Base-by-base conservation (phyloP, 2,329 filamentous ascomycete species). In the Penicillium sp. region DNA sequence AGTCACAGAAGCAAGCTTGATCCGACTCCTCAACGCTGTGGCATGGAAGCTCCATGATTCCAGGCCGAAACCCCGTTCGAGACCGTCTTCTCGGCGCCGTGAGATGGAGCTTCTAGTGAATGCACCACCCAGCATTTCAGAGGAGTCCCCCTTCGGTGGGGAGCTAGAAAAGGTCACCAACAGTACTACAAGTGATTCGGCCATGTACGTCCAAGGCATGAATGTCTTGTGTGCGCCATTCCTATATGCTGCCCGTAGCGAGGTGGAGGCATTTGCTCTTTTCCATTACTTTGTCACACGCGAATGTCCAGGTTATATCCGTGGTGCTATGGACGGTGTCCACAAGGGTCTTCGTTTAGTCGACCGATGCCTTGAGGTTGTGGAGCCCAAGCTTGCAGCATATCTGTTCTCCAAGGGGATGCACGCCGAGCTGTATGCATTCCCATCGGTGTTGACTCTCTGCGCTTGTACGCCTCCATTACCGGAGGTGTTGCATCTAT, bases 191-290 rank as follows among this genome's bases (percentile, higher is more conserved):
- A 76, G 78, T 32, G 87, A 90, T 64, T 83, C 90, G 12, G 90
- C 91, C 32, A 92, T 90, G 39, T 99, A 99, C 66, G 93, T 99
- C 3, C 94, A 99, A 74, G 94, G 94, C 62, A 97, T 99, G 93
- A 99, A 99, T 70, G 94, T 99, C 39, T 83, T 99, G 16, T 93
- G 92, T 10, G 94, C 94, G 1, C 94, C 94, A 0, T 97, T 99
- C 69, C 80, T 99, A 44, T 99, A 99, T 72, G 91, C 91, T 6
- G 92, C 94, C 1, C 87, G 91, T 55, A 96, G 91, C 71, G 94
- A 99, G 76, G 88, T 92, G 7, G 92, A 99, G 75, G 94, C 94
- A 2, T 99, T 96, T 66, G 87, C 90, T 6, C 88, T 91, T 2
- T 97, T 99, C 66, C 86, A 96, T 70, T 86, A 86, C 41, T 88